These are phyloP conservation scores for Miscanthus lutarioriparius DNA, from an alignment of 176 grass and related monocot species.

Conservation along the genomic window DNA sequence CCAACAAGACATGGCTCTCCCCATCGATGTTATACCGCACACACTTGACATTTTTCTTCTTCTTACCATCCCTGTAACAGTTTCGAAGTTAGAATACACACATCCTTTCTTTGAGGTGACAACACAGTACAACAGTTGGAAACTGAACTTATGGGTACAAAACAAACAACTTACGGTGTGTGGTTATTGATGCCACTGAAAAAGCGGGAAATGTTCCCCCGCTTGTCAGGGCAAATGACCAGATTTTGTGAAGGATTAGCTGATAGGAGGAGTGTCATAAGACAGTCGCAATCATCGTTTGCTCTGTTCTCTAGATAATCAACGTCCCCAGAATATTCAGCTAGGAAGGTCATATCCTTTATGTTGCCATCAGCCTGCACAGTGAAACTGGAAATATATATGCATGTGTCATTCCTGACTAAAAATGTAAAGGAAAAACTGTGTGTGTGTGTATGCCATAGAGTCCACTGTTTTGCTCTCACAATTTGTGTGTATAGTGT, in stretches of 20 bases:
- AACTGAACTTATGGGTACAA: not conserved
- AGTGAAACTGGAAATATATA: constrained; percentile 63
- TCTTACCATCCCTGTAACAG: constrained; percentile 80
- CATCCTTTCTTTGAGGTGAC: too few species aligned
- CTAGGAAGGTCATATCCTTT: constrained; percentile 72
- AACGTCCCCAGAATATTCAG: constrained; percentile 67
- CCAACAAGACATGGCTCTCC: constrained; percentile 41
- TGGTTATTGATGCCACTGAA: constrained; percentile 89
- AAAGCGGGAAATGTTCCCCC: constrained; percentile 74
- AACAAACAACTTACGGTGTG: constrained; percentile 49
- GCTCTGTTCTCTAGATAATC: constrained; percentile 65
- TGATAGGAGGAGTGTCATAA: constrained; percentile 76
- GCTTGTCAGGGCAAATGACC: constrained; percentile 70
- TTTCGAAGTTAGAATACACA: constrained; percentile 23
- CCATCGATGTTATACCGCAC: constrained; percentile 81
- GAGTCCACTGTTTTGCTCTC: not conserved
- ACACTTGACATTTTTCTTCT: constrained; percentile 88
- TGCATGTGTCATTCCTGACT: not conserved
- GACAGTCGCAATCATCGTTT: constrained; percentile 64
- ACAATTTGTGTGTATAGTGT: not conserved
- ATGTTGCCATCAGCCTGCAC: constrained; percentile 75
- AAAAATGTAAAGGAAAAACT: not conserved
- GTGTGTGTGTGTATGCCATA: not conserved
- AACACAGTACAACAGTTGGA: too few species aligned
- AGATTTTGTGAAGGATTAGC: constrained; percentile 49